A percentile compares a stretch with the other conserved stretches of the same genome.
phyloP scores from a whole-genome alignment of 2,329 filamentous ascomycete genomes.

The Diaporthe longicolla region DNA sequence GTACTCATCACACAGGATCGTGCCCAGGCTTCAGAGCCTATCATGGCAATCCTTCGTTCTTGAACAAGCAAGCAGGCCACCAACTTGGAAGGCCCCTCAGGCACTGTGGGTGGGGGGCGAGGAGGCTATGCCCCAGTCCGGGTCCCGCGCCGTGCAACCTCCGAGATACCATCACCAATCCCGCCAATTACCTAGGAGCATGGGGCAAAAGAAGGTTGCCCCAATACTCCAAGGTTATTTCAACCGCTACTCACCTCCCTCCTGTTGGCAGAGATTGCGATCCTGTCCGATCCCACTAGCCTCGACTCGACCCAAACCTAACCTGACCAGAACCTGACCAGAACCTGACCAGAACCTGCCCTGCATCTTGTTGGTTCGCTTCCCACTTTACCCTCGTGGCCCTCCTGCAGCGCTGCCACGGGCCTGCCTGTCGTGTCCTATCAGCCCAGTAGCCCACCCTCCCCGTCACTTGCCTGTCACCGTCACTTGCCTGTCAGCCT shows the following conservation, averaged over 20 bases:
- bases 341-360: conserved; percentile 13
- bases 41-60: conserved; percentile 4
- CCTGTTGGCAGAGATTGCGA: conserved; percentile 29
- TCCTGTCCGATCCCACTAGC: conserved; percentile 14
- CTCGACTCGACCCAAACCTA: not conserved
- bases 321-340: not conserved
- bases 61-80: not conserved
- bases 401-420: conserved; percentile 6
- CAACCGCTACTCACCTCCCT: conserved; percentile 27
- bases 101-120: conserved; percentile 4
- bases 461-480: conserved; percentile 18
- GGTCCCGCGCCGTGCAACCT: conserved; percentile 31
- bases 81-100: not conserved
- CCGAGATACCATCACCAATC: conserved; percentile 28
- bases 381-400: conserved; percentile 15
- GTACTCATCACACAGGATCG: conserved; percentile 7
- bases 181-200: conserved; percentile 28
- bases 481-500: conserved; percentile 28
- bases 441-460: not conserved
- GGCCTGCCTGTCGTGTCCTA: not conserved
- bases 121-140: conserved; percentile 30
- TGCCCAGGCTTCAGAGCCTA: conserved; percentile 10
- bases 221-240: conserved; percentile 26
- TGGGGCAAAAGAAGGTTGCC: conserved; percentile 27
- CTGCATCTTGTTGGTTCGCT: conserved; percentile 23